Evolutionary conservation across 2,329 filamentous ascomycete genomes (phyloP).

Genomic region (Fusarium fujikuroi): DNA sequence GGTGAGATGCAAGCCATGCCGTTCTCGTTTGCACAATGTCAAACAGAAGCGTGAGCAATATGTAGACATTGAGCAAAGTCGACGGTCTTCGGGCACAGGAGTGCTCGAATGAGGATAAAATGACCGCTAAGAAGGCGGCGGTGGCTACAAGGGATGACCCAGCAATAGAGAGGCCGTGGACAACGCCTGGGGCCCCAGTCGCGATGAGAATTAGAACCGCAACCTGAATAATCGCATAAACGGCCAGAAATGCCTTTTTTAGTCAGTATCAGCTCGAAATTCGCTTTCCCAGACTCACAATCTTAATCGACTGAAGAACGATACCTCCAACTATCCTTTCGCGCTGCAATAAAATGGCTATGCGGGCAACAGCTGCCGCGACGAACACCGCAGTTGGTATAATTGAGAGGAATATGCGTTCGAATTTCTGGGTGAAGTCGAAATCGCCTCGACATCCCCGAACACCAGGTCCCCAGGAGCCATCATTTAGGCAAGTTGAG

Average conservation of each 20-base stretch:
- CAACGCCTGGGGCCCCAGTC: slow-evolving; percentile 18
- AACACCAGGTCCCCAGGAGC: slow-evolving; percentile 57
- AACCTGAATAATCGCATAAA: slow-evolving; percentile 48
- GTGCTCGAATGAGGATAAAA: slow-evolving; percentile 52
- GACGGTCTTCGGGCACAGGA: slow-evolving; percentile 54
- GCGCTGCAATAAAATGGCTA: slow-evolving; percentile 47
- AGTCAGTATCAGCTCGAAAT: not conserved
- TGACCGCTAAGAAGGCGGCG: slow-evolving; percentile 44
- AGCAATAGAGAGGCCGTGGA: slow-evolving; percentile 44
- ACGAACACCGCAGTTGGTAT: slow-evolving; percentile 55
- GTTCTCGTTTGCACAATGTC: slow-evolving; percentile 57
- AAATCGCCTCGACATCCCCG: slow-evolving; percentile 59
- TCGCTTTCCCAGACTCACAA: slow-evolving; percentile 34
- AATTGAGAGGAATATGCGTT: slow-evolving; percentile 58
- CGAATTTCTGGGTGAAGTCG: slow-evolving; percentile 62
- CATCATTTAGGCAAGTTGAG: slow-evolving; percentile 49
- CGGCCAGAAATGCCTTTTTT: slow-evolving; percentile 38
- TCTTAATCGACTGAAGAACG: slow-evolving; percentile 48
- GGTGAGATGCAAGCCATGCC: slow-evolving; percentile 50
- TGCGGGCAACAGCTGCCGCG: slow-evolving; percentile 47
- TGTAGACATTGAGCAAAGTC: slow-evolving; percentile 53
- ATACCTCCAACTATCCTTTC: slow-evolving; percentile 50
- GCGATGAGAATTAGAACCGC: slow-evolving; percentile 47
- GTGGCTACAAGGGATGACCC: slow-evolving; percentile 40
- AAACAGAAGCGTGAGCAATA: slow-evolving; percentile 56